Base-by-base conservation (phyloP, 2,329 filamentous ascomycete genomes). In the Xylariaceae sp. region DNA sequence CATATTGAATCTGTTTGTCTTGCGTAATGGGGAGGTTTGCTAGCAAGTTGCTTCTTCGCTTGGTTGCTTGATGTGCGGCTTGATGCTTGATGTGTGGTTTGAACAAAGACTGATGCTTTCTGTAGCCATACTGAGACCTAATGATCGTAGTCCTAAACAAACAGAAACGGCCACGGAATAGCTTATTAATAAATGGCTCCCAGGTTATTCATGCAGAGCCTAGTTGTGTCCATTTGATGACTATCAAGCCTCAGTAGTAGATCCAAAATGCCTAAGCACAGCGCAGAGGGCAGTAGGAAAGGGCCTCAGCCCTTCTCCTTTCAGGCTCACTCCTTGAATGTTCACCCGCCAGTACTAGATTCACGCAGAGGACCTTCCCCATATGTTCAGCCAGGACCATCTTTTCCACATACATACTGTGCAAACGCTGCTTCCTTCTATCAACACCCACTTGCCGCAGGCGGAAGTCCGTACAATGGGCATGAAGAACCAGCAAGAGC, bases 151-250 rank as follows among this genome's bases (percentile, higher is more conserved):
- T 12, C 20, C 7, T 23, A n/a, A 54, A 48, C 50, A 61, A 54
- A 54, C 53, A 43, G 7, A 20, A n/a, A 2, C 29, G n/a, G 29
- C 45, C 52, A 57, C 40, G 59, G 48, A 56, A 53, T 50, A 19
- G 19, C 23, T 12, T 2, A 9, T 12, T 2, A 9, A 29, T 40
- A 43, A 7, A 23, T 46, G 21, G 18, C 45, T 20, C 12, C 21
- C 16, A 21, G 7, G 32, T 19, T 40, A 7, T 37, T 37, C 6
- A 16, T 14, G 32, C 12, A 37, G 32, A 19, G 26, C 18, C 40
- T 10, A 48, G 50, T 37, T 45, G 18, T 18, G 45, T 26, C 3
- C 3, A 42, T 16, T 19, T 4, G 32, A 37, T 44, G 7, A 48
- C 43, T 49, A 18, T 5, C 16, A 50, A 40, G 21, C 12, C 42